Percentiles rank a stretch among this genome's conserved stretches.
Conservation (phyloP, 2,329 filamentous ascomycete species). For the Phyllosticta capitalensis region DNA sequence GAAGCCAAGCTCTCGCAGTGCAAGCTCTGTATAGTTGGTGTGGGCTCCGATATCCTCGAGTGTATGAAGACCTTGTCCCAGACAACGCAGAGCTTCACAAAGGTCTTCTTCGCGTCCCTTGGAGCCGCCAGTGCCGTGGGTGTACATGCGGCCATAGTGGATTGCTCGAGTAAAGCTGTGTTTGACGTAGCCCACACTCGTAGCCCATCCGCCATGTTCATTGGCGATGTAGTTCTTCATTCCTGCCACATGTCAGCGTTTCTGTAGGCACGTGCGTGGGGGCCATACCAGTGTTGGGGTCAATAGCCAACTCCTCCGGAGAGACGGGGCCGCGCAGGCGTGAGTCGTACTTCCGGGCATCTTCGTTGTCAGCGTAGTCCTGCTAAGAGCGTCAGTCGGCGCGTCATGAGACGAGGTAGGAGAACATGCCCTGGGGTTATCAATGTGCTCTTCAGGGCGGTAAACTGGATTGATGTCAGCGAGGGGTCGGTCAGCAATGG, state of each 20-base stretch:
- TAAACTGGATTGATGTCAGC: slow-evolving; percentile 17
- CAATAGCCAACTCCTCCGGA: slow-evolving; percentile 36
- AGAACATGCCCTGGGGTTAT: slow-evolving; percentile 30
- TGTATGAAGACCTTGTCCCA: slow-evolving; percentile 45
- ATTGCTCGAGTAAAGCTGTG: slow-evolving; percentile 40
- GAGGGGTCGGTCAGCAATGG: not conserved
- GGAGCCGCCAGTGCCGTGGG: slow-evolving; percentile 32
- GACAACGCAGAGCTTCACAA: slow-evolving; percentile 39
- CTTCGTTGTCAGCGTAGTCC: slow-evolving; percentile 53
- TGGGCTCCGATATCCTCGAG: slow-evolving; percentile 47
- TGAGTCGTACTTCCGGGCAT: slow-evolving; percentile 73
- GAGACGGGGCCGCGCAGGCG: slow-evolving; percentile 71
- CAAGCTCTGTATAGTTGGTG: slow-evolving; percentile 46
- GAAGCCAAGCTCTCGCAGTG: slow-evolving; percentile 42
- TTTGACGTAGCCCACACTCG: slow-evolving; percentile 70
- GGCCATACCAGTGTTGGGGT: slow-evolving; percentile 28
- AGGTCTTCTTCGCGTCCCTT: slow-evolving; percentile 36
- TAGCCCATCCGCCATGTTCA: slow-evolving; percentile 78
- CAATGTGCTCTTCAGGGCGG: slow-evolving; percentile 46
- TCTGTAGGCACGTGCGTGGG: not conserved
- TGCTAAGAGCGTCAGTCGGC: slow-evolving; percentile 14
- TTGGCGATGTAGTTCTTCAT: slow-evolving; percentile 99
- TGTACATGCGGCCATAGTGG: slow-evolving; percentile 40
- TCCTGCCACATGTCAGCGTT: slow-evolving; percentile 35
- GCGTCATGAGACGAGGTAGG: not conserved